Evolutionary conservation across 208 protist genomes (phyloP).

Genomic region (Herpetomonas muscarum): DNA sequence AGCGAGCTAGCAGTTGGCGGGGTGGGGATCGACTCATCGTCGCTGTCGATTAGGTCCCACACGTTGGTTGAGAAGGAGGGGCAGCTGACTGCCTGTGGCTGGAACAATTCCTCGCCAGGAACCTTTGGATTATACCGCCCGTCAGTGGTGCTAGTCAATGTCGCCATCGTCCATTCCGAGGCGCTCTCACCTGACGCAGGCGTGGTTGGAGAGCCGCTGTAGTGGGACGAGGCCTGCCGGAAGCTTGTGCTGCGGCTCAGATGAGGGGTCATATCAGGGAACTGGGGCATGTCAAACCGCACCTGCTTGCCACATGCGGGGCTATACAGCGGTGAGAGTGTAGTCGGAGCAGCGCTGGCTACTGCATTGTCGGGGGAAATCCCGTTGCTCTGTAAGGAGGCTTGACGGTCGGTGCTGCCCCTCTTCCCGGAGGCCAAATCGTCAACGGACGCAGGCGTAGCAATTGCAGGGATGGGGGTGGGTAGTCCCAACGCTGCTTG

Average conservation of each 20-base stretch:
- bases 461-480: too few species aligned
- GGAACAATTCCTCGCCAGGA: conserved; percentile 12
- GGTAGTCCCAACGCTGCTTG: too few species aligned
- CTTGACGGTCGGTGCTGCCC: background rate
- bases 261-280: conserved; percentile 2
- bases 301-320: conserved; percentile 9
- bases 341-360: too few species aligned
- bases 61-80: conserved; percentile 16
- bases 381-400: background rate
- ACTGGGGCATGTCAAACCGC: conserved; percentile 10
- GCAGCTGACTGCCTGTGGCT: conserved; percentile 5
- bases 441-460: too few species aligned
- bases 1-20: too few species aligned
- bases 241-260: background rate
- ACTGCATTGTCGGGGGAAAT: background rate
- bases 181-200: conserved; percentile 3
- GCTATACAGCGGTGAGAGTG: background rate
- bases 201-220: too few species aligned
- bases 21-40: conserved; percentile 25
- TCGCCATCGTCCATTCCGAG: background rate
- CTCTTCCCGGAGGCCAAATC: background rate
- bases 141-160: conserved; percentile 2
- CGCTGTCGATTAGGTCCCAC: conserved; percentile 26
- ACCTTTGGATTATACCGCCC: background rate
- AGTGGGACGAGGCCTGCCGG: background rate